These are phyloP conservation scores for Kregervanrija delftensis DNA, from an alignment of 805 yeast genomes.

Conservation along the genomic window DNA sequence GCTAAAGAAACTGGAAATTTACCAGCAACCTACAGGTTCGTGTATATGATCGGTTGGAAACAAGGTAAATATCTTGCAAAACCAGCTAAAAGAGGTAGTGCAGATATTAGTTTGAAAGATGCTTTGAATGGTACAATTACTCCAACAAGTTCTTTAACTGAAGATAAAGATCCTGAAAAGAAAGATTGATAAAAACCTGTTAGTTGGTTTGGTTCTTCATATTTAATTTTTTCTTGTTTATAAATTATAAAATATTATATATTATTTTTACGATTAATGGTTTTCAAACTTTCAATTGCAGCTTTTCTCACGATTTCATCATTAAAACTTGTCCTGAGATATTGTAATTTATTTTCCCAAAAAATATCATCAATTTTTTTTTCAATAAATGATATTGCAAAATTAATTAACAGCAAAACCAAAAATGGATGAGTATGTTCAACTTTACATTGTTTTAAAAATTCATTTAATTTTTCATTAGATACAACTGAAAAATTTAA, in stretches of 20 bases:
- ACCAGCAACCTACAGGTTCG: slow-evolving; percentile 77
- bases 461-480: slow-evolving; percentile 1
- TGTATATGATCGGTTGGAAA: slow-evolving; percentile 89
- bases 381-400: slow-evolving; percentile 1
- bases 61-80: slow-evolving; percentile 61
- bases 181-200: neutral
- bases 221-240: neutral
- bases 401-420: slow-evolving; percentile 3
- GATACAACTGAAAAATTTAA: slow-evolving; percentile 3
- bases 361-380: slow-evolving; percentile 1
- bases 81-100: slow-evolving; percentile 70
- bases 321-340: no score
- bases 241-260: neutral
- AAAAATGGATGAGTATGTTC: neutral
- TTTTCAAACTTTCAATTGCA: neutral
- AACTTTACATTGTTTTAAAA: neutral
- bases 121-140: slow-evolving; percentile 30
- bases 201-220: neutral
- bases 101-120: slow-evolving; percentile 61
- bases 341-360: no score
- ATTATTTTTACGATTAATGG: neutral
- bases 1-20: slow-evolving; percentile 42
- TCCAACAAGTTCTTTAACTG: slow-evolving; percentile 11
- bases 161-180: slow-evolving; percentile 8
- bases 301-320: neutral